Evolutionary conservation across 2,329 filamentous ascomycete genomes (phyloP).

Genomic region (Lojkania enalia): DNA sequence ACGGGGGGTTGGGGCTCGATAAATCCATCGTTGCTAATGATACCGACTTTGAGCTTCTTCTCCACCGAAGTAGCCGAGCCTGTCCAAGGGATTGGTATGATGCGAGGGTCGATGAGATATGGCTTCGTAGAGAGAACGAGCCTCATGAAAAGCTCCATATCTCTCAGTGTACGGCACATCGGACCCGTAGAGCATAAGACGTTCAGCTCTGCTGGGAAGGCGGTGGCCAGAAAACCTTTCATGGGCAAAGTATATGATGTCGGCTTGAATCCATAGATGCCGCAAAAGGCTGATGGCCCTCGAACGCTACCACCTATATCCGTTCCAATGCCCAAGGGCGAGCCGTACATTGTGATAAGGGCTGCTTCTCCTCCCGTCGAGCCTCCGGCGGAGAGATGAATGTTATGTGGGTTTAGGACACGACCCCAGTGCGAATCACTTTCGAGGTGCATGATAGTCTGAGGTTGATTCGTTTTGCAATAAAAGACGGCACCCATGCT

Average conservation of each 20-base stretch:
- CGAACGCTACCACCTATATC: constrained; percentile 61
- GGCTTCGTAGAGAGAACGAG: constrained; percentile 46
- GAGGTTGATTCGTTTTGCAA: constrained; percentile 62
- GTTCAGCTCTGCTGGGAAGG: constrained; percentile 34
- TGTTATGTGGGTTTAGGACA: constrained; percentile 61
- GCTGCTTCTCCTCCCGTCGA: constrained; percentile 64
- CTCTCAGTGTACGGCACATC: constrained; percentile 47
- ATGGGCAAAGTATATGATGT: constrained; percentile 23
- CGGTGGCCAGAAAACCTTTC: constrained; percentile 35
- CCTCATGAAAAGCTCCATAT: constrained; percentile 48
- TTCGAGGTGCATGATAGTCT: constrained; percentile 64
- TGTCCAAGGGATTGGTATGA: constrained; percentile 52
- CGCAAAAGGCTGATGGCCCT: constrained; percentile 50
- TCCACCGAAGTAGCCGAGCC: constrained; percentile 14
- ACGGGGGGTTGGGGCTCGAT: too few species aligned
- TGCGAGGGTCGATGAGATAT: constrained; percentile 52
- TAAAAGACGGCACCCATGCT: constrained; percentile 63
- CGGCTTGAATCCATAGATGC: constrained; percentile 33
- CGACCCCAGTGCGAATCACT: constrained; percentile 61
- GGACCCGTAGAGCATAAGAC: constrained; percentile 42
- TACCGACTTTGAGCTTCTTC: too few species aligned
- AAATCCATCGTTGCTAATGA: too few species aligned
- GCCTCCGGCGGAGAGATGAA: constrained; percentile 58
- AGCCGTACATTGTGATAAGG: constrained; percentile 56
- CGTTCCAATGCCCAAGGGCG: constrained; percentile 57